Conservation (phyloP, 345 rosid genomes). For the Eutrema japonicum region DNA sequence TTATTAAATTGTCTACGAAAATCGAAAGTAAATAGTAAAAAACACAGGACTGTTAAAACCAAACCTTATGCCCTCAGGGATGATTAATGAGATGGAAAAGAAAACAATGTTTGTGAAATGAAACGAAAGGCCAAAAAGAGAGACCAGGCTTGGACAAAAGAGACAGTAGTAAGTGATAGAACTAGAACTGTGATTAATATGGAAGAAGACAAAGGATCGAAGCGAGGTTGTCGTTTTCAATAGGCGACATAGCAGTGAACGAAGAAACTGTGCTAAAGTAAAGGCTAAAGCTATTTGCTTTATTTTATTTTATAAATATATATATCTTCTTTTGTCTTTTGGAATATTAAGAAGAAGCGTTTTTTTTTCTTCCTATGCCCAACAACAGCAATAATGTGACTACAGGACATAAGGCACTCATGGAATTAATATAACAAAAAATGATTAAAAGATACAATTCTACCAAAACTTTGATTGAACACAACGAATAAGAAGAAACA, state of each 20-base stretch:
- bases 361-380: background rate
- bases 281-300: slow-evolving; percentile 35
- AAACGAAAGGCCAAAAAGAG: slow-evolving; percentile 18
- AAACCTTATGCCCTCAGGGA: background rate
- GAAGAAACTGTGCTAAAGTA: slow-evolving; percentile 35
- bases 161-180: slow-evolving; percentile 24
- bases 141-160: background rate
- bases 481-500: background rate
- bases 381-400: slow-evolving; percentile 44
- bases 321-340: slow-evolving; percentile 29
- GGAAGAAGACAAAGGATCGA: slow-evolving; percentile 40
- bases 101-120: background rate
- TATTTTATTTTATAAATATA: background rate
- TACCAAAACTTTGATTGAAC: slow-evolving; percentile 19
- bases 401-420: slow-evolving; percentile 67
- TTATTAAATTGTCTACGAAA: background rate
- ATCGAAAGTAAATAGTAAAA: background rate
- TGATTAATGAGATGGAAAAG: background rate
- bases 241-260: slow-evolving; percentile 43
- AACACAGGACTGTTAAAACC: background rate
- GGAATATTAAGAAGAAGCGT: slow-evolving; percentile 8
- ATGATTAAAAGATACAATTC: background rate
- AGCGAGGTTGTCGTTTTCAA: slow-evolving; percentile 42
- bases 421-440: slow-evolving; percentile 5
- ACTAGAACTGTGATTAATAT: slow-evolving; percentile 21